phyloP scores from a whole-genome alignment of 2,329 filamentous ascomycete genomes.

The Fusarium napiforme region DNA sequence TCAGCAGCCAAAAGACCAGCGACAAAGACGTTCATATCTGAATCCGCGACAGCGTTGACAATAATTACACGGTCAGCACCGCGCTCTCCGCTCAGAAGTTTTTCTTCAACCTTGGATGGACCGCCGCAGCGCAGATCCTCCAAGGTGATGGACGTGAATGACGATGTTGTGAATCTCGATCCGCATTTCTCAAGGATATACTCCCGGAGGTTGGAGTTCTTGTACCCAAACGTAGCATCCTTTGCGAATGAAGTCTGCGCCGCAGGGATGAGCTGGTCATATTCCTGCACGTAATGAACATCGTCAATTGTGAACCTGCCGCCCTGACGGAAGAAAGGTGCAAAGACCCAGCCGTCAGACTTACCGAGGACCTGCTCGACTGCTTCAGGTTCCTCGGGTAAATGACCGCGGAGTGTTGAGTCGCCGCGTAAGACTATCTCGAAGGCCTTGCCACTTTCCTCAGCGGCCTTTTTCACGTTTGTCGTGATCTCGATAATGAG shows the following conservation, averaged over 20 bases:
- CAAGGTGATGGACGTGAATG: conserved; percentile 41
- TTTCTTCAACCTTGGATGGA: background rate
- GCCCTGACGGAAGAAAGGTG: background rate
- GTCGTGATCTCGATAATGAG: background rate
- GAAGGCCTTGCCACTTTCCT: background rate
- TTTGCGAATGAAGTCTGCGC: conserved; percentile 53
- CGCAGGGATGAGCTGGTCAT: fast-evolving
- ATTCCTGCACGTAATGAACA: background rate
- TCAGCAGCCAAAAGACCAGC: conserved; percentile 56
- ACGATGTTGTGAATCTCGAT: conserved; percentile 51
- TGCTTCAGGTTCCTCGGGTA: background rate
- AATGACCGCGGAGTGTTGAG: background rate
- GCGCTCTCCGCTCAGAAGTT: background rate
- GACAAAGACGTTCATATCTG: conserved; percentile 66
- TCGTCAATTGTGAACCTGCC: background rate
- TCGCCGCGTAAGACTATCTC: background rate
- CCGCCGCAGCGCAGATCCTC: background rate
- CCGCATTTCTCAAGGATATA: conserved; percentile 65
- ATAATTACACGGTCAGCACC: conserved; percentile 51
- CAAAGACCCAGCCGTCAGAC: background rate
- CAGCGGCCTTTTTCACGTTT: background rate
- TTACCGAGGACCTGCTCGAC: background rate
- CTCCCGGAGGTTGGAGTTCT: conserved; percentile 56
- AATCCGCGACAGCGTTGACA: conserved; percentile 63
- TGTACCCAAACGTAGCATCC: conserved; percentile 68